phyloP scores from a whole-genome alignment of 1,284 basidiomycete species.

The Ceratobasidium sp. region DNA sequence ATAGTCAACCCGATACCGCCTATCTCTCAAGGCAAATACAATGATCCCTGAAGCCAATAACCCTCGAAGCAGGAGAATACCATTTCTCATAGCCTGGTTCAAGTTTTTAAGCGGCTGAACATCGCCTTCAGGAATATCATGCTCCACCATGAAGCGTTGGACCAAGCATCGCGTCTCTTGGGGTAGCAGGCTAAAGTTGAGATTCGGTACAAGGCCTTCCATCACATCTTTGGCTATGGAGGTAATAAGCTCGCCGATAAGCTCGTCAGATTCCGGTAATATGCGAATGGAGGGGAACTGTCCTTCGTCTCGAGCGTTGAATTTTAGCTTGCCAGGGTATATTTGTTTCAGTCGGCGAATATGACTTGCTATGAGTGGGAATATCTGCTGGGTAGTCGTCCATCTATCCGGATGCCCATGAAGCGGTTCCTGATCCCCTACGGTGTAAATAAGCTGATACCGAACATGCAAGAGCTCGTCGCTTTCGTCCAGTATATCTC shows the following conservation, averaged over 20 bases:
- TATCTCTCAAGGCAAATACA: constrained; percentile 53
- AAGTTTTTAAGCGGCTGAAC: neutral
- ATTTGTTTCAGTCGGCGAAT: constrained; percentile 1
- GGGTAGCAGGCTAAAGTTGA: constrained; percentile 10
- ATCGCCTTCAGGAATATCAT: neutral
- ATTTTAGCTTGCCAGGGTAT: neutral
- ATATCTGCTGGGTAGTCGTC: constrained; percentile 54
- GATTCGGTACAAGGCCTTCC: constrained; percentile 43
- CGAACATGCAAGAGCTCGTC: constrained; percentile 60
- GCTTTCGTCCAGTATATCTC: constrained; percentile 62
- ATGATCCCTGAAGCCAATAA: constrained; percentile 56
- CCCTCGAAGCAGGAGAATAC: constrained; percentile 56
- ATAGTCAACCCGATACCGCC: constrained; percentile 62
- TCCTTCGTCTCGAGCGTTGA: constrained; percentile 13
- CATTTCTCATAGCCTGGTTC: constrained; percentile 46
- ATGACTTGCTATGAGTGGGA: constrained; percentile 47
- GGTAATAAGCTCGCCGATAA: constrained; percentile 45
- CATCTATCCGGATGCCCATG: constrained; percentile 59
- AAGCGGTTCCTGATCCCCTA: constrained; percentile 50
- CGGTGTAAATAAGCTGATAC: constrained; percentile 60
- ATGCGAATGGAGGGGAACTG: constrained; percentile 51
- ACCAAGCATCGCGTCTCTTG: neutral
- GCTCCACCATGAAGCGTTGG: neutral
- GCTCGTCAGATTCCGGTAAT: constrained; percentile 45
- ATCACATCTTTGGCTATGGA: constrained; percentile 47